Evolutionary conservation across 768 basidiomycete genomes (phyloP).

Genomic region (Tulasnella sp.): DNA sequence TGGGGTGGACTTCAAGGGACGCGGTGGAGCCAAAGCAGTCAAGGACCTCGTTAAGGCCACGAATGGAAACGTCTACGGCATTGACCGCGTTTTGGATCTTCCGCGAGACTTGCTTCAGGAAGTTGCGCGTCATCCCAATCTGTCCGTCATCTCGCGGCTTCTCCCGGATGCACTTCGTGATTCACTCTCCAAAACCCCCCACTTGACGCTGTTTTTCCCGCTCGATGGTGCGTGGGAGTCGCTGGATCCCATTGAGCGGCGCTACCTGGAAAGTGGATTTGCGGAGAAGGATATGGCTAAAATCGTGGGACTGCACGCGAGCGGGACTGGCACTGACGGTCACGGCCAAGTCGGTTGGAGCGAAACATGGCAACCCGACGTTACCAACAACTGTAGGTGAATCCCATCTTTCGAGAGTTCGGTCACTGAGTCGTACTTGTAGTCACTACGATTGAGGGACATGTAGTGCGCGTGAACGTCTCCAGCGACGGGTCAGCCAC

Average conservation of each 20-base stretch:
- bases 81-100: slow-evolving; percentile 58
- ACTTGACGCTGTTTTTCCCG: slow-evolving; percentile 82
- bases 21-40: slow-evolving; percentile 55
- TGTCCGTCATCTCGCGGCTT: slow-evolving; percentile 66
- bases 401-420: background rate
- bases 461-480: slow-evolving; percentile 32
- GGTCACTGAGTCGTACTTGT: background rate
- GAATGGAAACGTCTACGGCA: slow-evolving; percentile 70
- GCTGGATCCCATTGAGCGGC: slow-evolving; percentile 61
- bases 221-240: slow-evolving; percentile 71
- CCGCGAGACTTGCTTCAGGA: slow-evolving; percentile 45
- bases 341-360: slow-evolving; percentile 27
- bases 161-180: slow-evolving; percentile 45
- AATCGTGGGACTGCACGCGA: slow-evolving; percentile 70
- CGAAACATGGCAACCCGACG: slow-evolving; percentile 21
- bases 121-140: slow-evolving; percentile 36
- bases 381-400: slow-evolving; percentile 6
- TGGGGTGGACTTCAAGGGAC: slow-evolving; percentile 66
- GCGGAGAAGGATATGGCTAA: slow-evolving; percentile 65
- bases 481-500: slow-evolving; percentile 39
- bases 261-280: slow-evolving; percentile 82
- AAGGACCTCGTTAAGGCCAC: slow-evolving; percentile 44
- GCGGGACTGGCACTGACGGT: slow-evolving; percentile 26
- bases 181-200: slow-evolving; percentile 51
- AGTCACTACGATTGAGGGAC: slow-evolving; percentile 53